Evolutionary conservation across 2,329 filamentous ascomycete species (phyloP), one percentile per base, ranked within the genome.

Genomic region (Eurotiales sp.): DNA sequence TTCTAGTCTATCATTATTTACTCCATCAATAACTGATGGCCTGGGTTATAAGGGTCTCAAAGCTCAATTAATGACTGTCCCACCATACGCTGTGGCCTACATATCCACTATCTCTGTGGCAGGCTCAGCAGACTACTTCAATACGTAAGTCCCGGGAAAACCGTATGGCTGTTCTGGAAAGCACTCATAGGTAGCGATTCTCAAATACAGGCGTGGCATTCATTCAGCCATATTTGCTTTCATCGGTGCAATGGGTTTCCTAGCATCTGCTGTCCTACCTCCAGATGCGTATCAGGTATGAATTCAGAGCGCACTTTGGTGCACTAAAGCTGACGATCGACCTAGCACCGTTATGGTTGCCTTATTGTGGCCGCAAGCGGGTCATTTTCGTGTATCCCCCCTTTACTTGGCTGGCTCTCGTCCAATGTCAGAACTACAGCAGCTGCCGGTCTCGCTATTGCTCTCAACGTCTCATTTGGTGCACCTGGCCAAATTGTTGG

Each of bases 401-500:
- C 85, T 0, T 75, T 89, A 54, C 73, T 87, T 1, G 84, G 84
- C n/a, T 87, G 84, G 85, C 71, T 88, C 6, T 83, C 81, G 8
- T 82, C 80, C 36, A 89, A 89, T 61, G 72, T 87, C 44, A 80
- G 80, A 61, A 82, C 77, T 50, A 87, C 85, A 0, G 80, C 81
- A 0, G 78, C 84, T 0, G 80, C 81, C 0, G 85, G 85, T 0
- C 74, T 89, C 10, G 85, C 85, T 2, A 85, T 88, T 50, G 86
- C 85, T 0, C 68, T 89, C 55, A 88, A 88, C 56, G 80, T 88
- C 14, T 83, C 81, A 2, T 76, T 86, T 44, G 85, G 84, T 0
- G 85, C 84, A 0, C 76, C 85, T 0, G 85, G 86, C 0, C 85
- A 88, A 65, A 88, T 89, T 36, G 79, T 82, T 0, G 86, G 85